Conservation (phyloP, 805 yeast species). For the Tetrapisispora nanseiensis region DNA sequence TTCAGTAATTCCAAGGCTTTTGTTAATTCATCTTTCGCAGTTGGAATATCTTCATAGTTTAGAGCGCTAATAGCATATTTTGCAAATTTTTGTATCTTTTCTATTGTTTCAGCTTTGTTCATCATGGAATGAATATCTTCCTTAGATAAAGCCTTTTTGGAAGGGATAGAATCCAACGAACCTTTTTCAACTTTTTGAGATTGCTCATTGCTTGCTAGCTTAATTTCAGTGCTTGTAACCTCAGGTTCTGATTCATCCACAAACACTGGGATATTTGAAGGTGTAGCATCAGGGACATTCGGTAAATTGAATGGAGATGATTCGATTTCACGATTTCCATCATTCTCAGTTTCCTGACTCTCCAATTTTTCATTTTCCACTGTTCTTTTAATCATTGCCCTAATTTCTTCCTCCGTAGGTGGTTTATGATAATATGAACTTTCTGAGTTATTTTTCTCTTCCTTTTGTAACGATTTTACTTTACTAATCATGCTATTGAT, state of each 20-base stretch:
- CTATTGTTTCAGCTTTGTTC: constrained; percentile 44
- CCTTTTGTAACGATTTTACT: not conserved
- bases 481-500: not conserved
- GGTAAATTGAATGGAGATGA: not conserved
- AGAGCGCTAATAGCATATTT: constrained; percentile 71
- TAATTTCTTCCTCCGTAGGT: constrained; percentile 3
- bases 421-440: not conserved
- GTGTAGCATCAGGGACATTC: constrained; percentile 1
- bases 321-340: not conserved
- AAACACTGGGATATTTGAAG: constrained; percentile 5
- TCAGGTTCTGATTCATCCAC: not conserved
- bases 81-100: constrained; percentile 57
- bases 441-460: not conserved
- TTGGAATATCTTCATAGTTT: constrained; percentile 62
- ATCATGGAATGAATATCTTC: constrained; percentile 42
- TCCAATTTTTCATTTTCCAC: not conserved
- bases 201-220: no score
- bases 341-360: constrained; percentile 1
- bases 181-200: not conserved
- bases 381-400: not conserved
- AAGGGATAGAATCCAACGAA: not conserved
- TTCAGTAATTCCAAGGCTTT: constrained; percentile 40
- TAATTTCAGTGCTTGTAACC: no score
- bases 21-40: constrained; percentile 54
- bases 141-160: constrained; percentile 10